A percentile compares a stretch with the other conserved stretches of the same genome.
Evolutionary conservation across 257 asterid genomes (phyloP).

Genomic region (Penstemon davidsonii): DNA sequence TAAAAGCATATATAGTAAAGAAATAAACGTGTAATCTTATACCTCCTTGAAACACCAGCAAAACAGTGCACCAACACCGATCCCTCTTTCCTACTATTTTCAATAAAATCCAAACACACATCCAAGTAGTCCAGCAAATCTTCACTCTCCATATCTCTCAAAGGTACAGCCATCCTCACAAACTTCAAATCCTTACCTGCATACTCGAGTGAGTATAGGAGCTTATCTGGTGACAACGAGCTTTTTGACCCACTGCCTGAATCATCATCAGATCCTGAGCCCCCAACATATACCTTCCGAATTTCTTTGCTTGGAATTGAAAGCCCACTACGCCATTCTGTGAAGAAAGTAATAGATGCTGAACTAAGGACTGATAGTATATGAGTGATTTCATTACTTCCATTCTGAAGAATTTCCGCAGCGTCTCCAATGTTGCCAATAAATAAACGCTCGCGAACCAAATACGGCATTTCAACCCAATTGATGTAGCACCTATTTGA

Average conservation of each 20-base stretch:
- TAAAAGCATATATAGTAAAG: slow-evolving; percentile 16
- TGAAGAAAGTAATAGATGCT: slow-evolving; percentile 80
- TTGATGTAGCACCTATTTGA: slow-evolving; percentile 31
- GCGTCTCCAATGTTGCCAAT: slow-evolving; percentile 90
- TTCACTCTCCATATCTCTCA: slow-evolving; percentile 92
- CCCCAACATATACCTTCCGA: slow-evolving; percentile 73
- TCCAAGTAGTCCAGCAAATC: slow-evolving; percentile 85
- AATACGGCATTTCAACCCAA: slow-evolving; percentile 69
- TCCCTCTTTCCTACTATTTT: slow-evolving; percentile 77
- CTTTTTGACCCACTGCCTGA: slow-evolving; percentile 47
- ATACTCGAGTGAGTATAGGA: slow-evolving; percentile 73
- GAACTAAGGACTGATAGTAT: slow-evolving; percentile 83
- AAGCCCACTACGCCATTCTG: slow-evolving; percentile 81
- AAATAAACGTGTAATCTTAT: slow-evolving; percentile 18
- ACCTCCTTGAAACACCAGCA: slow-evolving; percentile 99
- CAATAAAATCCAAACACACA: slow-evolving; percentile 85
- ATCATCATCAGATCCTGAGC: slow-evolving; percentile 46
- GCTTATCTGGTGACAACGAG: slow-evolving; percentile 68
- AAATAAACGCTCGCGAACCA: slow-evolving; percentile 76
- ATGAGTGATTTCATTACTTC: slow-evolving; percentile 72
- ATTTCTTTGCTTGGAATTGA: slow-evolving; percentile 75
- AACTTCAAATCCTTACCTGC: slow-evolving; percentile 92
- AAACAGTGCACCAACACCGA: slow-evolving; percentile 93
- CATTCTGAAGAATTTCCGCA: slow-evolving; percentile 85
- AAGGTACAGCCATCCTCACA: slow-evolving; percentile 84